Evolutionary conservation across 192 early-diverging fungal genomes (phyloP).

Genomic region (Coemansia sp.): DNA sequence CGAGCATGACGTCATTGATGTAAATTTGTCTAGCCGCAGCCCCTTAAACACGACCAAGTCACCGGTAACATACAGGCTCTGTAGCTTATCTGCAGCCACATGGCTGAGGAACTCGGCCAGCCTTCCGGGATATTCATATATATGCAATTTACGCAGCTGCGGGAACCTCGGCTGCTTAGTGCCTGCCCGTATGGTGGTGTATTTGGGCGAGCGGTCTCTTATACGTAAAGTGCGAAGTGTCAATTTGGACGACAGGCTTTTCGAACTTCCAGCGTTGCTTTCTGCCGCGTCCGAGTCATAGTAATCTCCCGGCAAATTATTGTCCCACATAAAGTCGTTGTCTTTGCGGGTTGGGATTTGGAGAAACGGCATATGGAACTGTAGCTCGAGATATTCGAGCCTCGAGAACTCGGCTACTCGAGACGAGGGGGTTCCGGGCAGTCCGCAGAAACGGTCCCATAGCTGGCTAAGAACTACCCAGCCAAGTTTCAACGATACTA

Average conservation of each 20-base stretch:
- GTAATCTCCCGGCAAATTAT: background rate
- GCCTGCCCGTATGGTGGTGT: conserved; percentile 20
- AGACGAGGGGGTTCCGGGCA: background rate
- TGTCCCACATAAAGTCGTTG: conserved; percentile 9
- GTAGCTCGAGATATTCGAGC: conserved; percentile 20
- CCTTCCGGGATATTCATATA: conserved; percentile 36
- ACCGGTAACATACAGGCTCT: conserved; percentile 24
- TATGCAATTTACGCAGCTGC: conserved; percentile 21
- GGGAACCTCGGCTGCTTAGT: conserved; percentile 35
- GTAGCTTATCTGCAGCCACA: conserved; percentile 23
- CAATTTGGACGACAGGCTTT: background rate
- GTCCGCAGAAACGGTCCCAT: conserved; percentile 43
- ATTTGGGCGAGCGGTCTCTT: conserved; percentile 35
- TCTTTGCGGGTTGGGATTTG: conserved; percentile 31
- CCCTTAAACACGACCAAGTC: conserved; percentile 40
- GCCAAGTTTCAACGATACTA: conserved; percentile 27
- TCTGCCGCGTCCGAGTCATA: background rate
- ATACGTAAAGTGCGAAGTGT: conserved; percentile 15
- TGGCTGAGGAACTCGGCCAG: conserved; percentile 30
- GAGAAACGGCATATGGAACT: conserved; percentile 39
- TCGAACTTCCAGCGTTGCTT: conserved; percentile 20
- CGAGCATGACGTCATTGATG: conserved; percentile 6
- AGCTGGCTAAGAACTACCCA: conserved; percentile 30
- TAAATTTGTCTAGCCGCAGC: conserved; percentile 18
- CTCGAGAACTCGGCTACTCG: conserved; percentile 17